Conservation (phyloP, 495 filamentous ascomycete species). For the Xylaria nigripes region DNA sequence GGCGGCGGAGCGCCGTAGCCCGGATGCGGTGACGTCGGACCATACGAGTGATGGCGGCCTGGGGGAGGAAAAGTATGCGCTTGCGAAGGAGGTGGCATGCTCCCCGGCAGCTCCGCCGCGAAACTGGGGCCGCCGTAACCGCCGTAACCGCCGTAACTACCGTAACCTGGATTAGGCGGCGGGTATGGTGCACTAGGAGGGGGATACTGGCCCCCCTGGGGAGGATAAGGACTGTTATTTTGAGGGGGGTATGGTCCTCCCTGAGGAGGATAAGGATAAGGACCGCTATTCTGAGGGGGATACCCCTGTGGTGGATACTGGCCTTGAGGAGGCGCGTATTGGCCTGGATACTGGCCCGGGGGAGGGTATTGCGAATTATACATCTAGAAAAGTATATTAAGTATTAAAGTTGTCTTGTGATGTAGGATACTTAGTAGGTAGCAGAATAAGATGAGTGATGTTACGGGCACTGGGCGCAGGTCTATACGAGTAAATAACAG, state of each 20-base stretch:
- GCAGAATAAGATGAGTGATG: too few species aligned
- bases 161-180: constrained; percentile 2
- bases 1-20: constrained; percentile 33
- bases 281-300: constrained; percentile 17
- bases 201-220: constrained; percentile 7
- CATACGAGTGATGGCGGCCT: constrained; percentile 26
- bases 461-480: too few species aligned
- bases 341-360: constrained; percentile 23
- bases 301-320: constrained; percentile 17
- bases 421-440: too few species aligned
- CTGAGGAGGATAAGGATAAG: constrained; percentile 21
- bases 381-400: constrained; percentile 4
- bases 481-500: too few species aligned
- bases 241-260: constrained; percentile 13
- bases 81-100: constrained; percentile 15
- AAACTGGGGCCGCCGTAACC: neutral
- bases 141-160: constrained; percentile 5
- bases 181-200: constrained; percentile 13
- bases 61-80: constrained; percentile 22
- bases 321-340: constrained; percentile 27
- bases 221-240: neutral
- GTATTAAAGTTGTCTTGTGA: neutral
- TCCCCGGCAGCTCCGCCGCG: constrained; percentile 15
- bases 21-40: constrained; percentile 23
- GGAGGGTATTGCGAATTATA: constrained; percentile 34